A percentile compares a stretch with the other conserved stretches of the same genome.
These are phyloP conservation scores for Sanguinoderma infundibulare DNA, from an alignment of 1,284 basidiomycete genomes.

Conservation along the genomic window DNA sequence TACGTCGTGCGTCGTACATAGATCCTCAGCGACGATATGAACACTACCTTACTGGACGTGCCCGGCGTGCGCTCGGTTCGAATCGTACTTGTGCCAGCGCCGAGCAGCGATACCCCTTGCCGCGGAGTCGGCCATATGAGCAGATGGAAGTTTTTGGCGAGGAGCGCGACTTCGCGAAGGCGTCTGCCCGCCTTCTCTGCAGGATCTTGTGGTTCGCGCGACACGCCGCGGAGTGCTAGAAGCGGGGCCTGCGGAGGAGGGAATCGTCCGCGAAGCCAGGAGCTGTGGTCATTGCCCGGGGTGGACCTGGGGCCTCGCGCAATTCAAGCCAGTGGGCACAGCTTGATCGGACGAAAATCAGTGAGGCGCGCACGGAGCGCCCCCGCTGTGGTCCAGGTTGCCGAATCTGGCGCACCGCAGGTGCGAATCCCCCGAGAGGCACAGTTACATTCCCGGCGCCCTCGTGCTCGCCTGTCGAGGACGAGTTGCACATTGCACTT, in stretches of 20 bases:
- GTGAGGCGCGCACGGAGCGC: neutral
- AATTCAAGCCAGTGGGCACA: slow-evolving; percentile 4
- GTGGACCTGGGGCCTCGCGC: slow-evolving; percentile 7
- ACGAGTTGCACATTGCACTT: neutral
- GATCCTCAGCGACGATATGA: too few species aligned
- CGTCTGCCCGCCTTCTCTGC: neutral
- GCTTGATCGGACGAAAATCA: neutral
- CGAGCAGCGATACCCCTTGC: too few species aligned
- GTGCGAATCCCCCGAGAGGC: neutral
- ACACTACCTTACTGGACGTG: too few species aligned
- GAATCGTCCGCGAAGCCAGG: slow-evolving; percentile 15
- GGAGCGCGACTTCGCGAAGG: neutral
- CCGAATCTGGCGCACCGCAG: neutral
- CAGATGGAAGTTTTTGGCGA: neutral
- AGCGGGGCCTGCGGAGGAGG: neutral
- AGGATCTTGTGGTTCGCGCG: neutral
- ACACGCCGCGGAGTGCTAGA: slow-evolving; percentile 3
- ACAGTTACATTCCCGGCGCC: neutral
- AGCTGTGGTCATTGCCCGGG: slow-evolving; percentile 9
- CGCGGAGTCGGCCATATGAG: too few species aligned
- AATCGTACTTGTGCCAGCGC: too few species aligned
- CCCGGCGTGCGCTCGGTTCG: too few species aligned
- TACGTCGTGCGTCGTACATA: too few species aligned
- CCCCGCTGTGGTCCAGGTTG: neutral
- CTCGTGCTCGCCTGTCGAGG: neutral